A percentile compares a stretch with the other conserved stretches of the same genome.
These are phyloP conservation scores for Lenzites betulinus DNA, from an alignment of 768 basidiomycete species.

Conservation along the genomic window DNA sequence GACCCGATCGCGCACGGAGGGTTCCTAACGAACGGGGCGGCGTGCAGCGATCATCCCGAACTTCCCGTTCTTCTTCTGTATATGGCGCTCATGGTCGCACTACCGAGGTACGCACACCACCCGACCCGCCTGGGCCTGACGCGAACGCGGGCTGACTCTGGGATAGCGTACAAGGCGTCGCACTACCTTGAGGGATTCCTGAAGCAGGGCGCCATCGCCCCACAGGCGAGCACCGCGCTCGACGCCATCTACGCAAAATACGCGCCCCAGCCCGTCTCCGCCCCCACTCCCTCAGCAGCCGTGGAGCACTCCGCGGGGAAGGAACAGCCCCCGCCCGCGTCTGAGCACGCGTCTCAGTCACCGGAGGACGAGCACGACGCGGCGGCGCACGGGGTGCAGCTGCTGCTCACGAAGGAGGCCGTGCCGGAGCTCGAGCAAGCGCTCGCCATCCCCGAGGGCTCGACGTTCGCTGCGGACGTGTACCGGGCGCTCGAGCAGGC, in stretches of 20 bases:
- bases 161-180: constrained; percentile 67
- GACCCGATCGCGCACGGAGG: not conserved
- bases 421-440: constrained; percentile 51
- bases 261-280: constrained; percentile 24
- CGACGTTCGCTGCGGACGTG: constrained; percentile 48
- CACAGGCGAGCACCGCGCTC: constrained; percentile 54
- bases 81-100: constrained; percentile 85
- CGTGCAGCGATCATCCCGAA: constrained; percentile 75
- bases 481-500: constrained; percentile 68
- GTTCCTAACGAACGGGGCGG: not conserved
- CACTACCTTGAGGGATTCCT: constrained; percentile 65
- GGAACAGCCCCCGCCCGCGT: constrained; percentile 3
- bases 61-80: constrained; percentile 83
- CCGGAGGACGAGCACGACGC: constrained; percentile 21
- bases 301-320: not conserved
- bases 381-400: constrained; percentile 12
- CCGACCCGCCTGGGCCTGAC: not conserved
- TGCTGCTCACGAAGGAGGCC: constrained; percentile 54
- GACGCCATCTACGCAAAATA: constrained; percentile 55
- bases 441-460: constrained; percentile 48
- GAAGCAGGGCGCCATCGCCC: constrained; percentile 54
- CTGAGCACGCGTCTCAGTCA: constrained; percentile 6
- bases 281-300: not conserved
- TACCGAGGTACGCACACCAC: constrained; percentile 56
- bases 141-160: not conserved